Base-by-base conservation (phyloP, 31 red algal genomes). In the Odonthalia washingtoniensis region DNA sequence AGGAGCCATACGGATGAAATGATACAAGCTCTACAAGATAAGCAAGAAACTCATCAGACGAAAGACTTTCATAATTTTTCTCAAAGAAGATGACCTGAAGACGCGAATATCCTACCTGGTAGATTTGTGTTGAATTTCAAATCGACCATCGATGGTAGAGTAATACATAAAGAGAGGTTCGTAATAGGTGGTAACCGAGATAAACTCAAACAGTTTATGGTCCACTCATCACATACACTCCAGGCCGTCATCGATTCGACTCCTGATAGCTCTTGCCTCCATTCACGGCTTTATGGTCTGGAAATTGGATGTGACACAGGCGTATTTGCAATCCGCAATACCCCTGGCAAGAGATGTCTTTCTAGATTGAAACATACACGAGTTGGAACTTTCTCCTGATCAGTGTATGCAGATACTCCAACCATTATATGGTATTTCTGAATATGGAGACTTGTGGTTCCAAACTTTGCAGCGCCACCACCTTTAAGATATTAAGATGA, bases 261-360 rank as follows among this genome's bases (percentile, higher is more conserved):
- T 91, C 2, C 39, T 70, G 1, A 14, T 85, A 2, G 73, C 72
- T 38, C n/a, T n/a, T n/a, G n/a, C n/a, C n/a, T 35, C 46, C 46
- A 67, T 82, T 38, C 21, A 65, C 27, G 66, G 78, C 6, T 90
- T 82, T 35, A 1, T 77, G 0, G 21, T 90, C 4, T 82, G 87
- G 66, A 90, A 67, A 33, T 1, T 72, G 24, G 89, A 91, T 46
- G 89, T n/a, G n/a, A n/a, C n/a, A n/a, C n/a, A n/a, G n/a, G n/a
- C n/a, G n/a, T n/a, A n/a, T n/a, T n/a, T n/a, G 76, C 57, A 91
- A 36, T 79, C 72, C 18, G 73, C 46, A 35, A 70, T 84, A 74
- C 60, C 36, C 27, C 40, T 91, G n/a, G n/a, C 28, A 42, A 69
- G 72, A 1, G 89, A 85, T 45, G 2, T 91, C 0, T 84, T 78